Percentiles rank a stretch among this genome's conserved stretches.
These are phyloP conservation scores for Phlebiopsis gigantea DNA, from an alignment of 768 basidiomycete species.

Conservation along the genomic window DNA sequence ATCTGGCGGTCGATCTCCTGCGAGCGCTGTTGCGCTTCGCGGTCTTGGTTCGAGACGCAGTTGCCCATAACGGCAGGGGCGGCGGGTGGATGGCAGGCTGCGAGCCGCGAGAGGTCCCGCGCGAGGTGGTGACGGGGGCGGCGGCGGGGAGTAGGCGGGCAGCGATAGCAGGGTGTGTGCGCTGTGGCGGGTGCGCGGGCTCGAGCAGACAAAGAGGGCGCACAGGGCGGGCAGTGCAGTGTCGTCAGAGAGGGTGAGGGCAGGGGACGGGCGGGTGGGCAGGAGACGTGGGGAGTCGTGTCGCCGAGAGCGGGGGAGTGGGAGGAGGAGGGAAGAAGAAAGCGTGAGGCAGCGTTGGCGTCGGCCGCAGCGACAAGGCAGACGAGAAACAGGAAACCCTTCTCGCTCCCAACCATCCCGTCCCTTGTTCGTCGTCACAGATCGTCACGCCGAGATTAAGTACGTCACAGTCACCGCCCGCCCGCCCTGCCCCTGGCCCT, in stretches of 20 bases:
- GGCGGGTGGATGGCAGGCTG: not conserved
- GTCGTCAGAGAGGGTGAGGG: not conserved
- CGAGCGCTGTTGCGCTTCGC: constrained; percentile 54
- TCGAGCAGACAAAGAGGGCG: not conserved
- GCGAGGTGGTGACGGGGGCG: not conserved
- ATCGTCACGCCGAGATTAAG: constrained; percentile 9
- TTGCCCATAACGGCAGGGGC: constrained; percentile 48
- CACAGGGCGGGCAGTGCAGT: not conserved
- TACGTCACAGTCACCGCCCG: constrained; percentile 5
- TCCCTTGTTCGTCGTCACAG: constrained; percentile 7
- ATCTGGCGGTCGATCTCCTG: constrained; percentile 78
- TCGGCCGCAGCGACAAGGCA: not conserved
- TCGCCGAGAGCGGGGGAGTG: not conserved
- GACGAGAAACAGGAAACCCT: not conserved
- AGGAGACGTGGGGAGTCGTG: not conserved
- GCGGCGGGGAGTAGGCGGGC: not conserved
- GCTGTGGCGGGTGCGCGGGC: not conserved
- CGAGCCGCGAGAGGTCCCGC: not conserved
- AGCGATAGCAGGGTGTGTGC: not conserved
- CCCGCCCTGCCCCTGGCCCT: no score
- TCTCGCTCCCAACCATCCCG: not conserved
- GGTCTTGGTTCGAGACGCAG: constrained; percentile 57
- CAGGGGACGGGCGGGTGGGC: not conserved
- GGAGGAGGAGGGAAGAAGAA: not conserved
- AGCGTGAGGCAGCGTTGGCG: not conserved